Evolutionary conservation across 257 asterid species (phyloP), one percentile per base, ranked within the genome.

Genomic region (Solanum habrochaites): DNA sequence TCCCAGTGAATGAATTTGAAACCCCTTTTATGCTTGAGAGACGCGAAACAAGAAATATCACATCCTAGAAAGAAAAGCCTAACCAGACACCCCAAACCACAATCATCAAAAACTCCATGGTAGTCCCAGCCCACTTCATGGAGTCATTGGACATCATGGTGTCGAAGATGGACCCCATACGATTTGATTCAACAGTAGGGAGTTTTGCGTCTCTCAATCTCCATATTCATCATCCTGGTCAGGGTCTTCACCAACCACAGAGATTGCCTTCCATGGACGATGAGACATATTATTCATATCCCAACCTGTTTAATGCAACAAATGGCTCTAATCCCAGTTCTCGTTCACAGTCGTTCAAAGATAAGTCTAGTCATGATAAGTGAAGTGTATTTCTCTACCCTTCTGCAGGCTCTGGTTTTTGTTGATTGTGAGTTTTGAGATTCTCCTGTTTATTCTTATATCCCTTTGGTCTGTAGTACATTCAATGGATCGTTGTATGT

Each of bases 191-290:
- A 9, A 69, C 90, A 42, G 86, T 81, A 14, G 88, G 58, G n/a
- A n/a, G n/a, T 47, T 67, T 82, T 43, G 85, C 85, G 80, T 90
- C 95, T 15, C 83, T 91, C 56, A 70, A 70, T 84, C 11, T 88
- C 91, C 85, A 20, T 42, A 87, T n/a, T 77, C 84, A 73, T 86
- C 87, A 83, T 70, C 82, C 45, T 66, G 83, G 62, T 86, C 93
- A 84, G 20, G 87, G 86, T 14, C 91, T 25, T 90, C 93, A 89
- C 88, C 97, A 91, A 40, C 97, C 97, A 83, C 95, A 90, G 92
- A 91, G 98, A 87, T 86, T 92, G 92, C 94, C 98, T 40, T 95
- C 96, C 2, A 89, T 93, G 93, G 99, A 97, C 20, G 96, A 95
- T 73, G 99, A 96, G 15, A 5, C 95, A 11, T 90, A 86, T 85